A percentile compares a stretch with the other conserved stretches of the same genome.
These are phyloP conservation scores for Magnolia kwangsiensis DNA, from an alignment of 164 flowering plant genomes.

Conservation along the genomic window DNA sequence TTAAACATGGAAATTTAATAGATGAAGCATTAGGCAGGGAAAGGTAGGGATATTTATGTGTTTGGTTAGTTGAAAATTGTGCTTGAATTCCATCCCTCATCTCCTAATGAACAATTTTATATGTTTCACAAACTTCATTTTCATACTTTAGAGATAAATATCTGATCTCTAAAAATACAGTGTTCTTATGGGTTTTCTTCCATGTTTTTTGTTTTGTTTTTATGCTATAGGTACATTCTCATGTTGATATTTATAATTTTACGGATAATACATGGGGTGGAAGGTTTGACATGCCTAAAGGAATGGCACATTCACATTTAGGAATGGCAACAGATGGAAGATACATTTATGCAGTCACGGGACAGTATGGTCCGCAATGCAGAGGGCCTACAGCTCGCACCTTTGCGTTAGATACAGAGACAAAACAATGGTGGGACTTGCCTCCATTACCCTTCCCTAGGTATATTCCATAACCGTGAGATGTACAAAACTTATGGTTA, in stretches of 20 bases:
- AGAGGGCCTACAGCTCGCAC: slow-evolving; percentile 66
- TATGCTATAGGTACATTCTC: slow-evolving; percentile 74
- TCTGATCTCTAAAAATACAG: neutral
- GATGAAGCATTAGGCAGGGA: neutral
- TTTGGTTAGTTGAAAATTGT: neutral
- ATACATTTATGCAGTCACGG: slow-evolving; percentile 75
- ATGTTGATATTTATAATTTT: slow-evolving; percentile 84
- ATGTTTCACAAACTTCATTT: neutral
- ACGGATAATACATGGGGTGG: slow-evolving; percentile 77
- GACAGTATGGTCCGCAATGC: slow-evolving; percentile 97
- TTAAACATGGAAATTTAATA: neutral
- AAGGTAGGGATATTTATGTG: neutral
- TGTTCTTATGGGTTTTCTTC: neutral
- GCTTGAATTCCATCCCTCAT: neutral
- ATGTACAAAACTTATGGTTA: neutral
- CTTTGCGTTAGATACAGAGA: slow-evolving; percentile 70
- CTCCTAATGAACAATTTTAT: neutral
- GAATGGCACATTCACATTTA: slow-evolving; percentile 95
- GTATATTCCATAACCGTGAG: slow-evolving; percentile 30
- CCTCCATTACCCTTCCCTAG: slow-evolving; percentile 84
- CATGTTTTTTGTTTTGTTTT: neutral
- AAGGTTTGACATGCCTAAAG: slow-evolving; percentile 82
- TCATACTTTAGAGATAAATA: neutral
- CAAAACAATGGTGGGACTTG: slow-evolving; percentile 62
- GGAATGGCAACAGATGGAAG: slow-evolving; percentile 91